Conservation (phyloP, 176 grass and related monocot genomes). For the Carex myosuroides region DNA sequence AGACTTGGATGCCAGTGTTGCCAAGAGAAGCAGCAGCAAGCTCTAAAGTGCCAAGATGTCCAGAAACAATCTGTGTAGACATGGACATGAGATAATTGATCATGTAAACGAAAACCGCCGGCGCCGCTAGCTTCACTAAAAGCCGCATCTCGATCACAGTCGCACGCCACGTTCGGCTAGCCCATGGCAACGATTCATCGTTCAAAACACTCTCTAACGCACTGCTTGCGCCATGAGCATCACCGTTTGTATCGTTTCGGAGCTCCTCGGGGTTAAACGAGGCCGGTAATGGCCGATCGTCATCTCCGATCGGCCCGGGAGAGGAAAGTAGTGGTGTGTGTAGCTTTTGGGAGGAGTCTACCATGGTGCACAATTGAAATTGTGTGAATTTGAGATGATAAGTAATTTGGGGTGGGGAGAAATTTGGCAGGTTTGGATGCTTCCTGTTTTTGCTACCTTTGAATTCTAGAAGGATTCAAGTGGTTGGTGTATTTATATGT, state of each 20-base stretch:
- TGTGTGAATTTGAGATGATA: not conserved
- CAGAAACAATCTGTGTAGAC: conserved; percentile 36
- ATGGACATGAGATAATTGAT: conserved; percentile 39
- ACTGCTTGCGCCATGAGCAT: not conserved
- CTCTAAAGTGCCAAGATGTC: conserved; percentile 39
- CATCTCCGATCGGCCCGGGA: not conserved
- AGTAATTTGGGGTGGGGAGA: not conserved
- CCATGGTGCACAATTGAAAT: not conserved
- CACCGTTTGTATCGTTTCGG: not conserved
- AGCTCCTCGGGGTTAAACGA: not conserved
- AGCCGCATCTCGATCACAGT: conserved; percentile 35
- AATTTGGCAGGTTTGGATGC: not conserved
- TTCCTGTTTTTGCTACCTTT: not conserved
- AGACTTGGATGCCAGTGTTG: conserved; percentile 40
- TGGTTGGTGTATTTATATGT: not conserved
- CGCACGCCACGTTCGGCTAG: conserved; percentile 23
- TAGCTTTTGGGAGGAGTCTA: not conserved
- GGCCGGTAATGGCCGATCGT: conserved; percentile 22
- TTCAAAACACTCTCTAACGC: conserved; percentile 46
- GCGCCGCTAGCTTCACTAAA: conserved; percentile 35
- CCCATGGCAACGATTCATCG: conserved; percentile 31
- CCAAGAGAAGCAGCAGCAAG: conserved; percentile 42
- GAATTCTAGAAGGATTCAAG: not conserved
- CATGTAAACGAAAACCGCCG: conserved; percentile 50
- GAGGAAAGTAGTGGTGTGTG: conserved; percentile 13